A percentile compares a stretch with the other conserved stretches of the same genome.
These are phyloP conservation scores for Skeletonema menzelii DNA, from an alignment of 108 stramenopile species.

Conservation along the genomic window DNA sequence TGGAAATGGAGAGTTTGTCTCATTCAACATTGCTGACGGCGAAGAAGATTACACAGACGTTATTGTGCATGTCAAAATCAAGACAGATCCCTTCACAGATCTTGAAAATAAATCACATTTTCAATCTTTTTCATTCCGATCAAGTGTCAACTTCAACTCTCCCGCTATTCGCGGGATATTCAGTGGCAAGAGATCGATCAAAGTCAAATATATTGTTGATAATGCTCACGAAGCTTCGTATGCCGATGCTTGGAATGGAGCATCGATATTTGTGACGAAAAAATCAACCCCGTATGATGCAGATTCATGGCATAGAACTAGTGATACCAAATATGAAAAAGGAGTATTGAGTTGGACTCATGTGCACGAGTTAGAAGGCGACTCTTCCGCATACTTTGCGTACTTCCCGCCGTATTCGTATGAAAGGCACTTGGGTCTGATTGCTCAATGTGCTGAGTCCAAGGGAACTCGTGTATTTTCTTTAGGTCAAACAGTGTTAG, in stretches of 20 bases:
- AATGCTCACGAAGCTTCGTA: slow-evolving; percentile 68
- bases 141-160: slow-evolving; percentile 13
- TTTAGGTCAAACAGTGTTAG: slow-evolving; percentile 67
- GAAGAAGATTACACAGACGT: slow-evolving; percentile 19
- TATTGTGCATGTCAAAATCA: slow-evolving; percentile 56
- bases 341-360: slow-evolving; percentile 62
- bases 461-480: slow-evolving; percentile 41
- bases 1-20: slow-evolving; percentile 68
- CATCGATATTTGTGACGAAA: slow-evolving; percentile 57
- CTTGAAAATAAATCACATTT: slow-evolving; percentile 64
- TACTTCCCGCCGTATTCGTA: slow-evolving; percentile 81
- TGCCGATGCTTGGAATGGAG: slow-evolving; percentile 63
- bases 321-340: slow-evolving; percentile 55
- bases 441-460: slow-evolving; percentile 45
- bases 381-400: slow-evolving; percentile 47
- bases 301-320: slow-evolving; percentile 57
- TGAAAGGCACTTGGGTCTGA: slow-evolving; percentile 64
- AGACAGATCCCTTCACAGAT: slow-evolving; percentile 65
- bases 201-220: slow-evolving; percentile 61
- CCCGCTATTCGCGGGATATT: slow-evolving; percentile 2
- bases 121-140: slow-evolving; percentile 72
- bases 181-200: slow-evolving; percentile 34
- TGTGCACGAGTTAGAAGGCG: slow-evolving; percentile 18
- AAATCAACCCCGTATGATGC: slow-evolving; percentile 49
- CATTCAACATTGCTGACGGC: slow-evolving; percentile 1